Evolutionary conservation across 495 filamentous ascomycete genomes (phyloP), one percentile per base, ranked within the genome.

Genomic region (Aspergillus cristatus): DNA sequence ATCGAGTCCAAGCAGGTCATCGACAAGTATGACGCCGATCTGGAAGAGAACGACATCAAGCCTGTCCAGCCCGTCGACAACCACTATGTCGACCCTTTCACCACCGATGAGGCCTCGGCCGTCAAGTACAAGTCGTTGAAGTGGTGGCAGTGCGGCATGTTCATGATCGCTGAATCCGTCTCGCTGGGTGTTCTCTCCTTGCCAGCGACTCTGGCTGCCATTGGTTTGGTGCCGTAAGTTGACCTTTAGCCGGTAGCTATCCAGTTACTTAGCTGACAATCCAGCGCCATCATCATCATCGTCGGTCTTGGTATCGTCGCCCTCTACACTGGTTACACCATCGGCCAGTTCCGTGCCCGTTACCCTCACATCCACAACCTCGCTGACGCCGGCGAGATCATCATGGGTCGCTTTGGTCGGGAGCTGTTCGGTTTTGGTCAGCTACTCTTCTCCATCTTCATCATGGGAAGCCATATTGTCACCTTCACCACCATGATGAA

Each of bases 391-490:
- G 77, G 78, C 11, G 53, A 71, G 16, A 60, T 87, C 37, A 66
- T 85, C 34, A 67, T 76, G 54, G 80, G 79, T 6, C 57, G 45
- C 15, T 58, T 78, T 28, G 82, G 83, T 0, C 76, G 78, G 32
- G 78, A 83, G 47, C 43, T 89, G 18, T 68, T 82, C 47, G 77
- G 78, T 7, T 49, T 58, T n/a, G 79, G 76, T 42, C 81, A 84
- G 51, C 63, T 76, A 14, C 48, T 85, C 24, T 80, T 87, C 57
- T 72, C 84, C 24, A 60, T 82, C 37, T 87, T 90, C 65, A 78
- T 85, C 43, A 81, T 85, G 67, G 83, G 73, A 15, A 82, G 79
- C 7, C 86, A 91, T 51, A 72, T 87, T 2, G 71, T 80, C 45
- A 80, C 86, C 49, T 63, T 84, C 35, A 59, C 63, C 17, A 81